Conservation (phyloP, 768 basidiomycete genomes). For the Lactarius indigo region DNA sequence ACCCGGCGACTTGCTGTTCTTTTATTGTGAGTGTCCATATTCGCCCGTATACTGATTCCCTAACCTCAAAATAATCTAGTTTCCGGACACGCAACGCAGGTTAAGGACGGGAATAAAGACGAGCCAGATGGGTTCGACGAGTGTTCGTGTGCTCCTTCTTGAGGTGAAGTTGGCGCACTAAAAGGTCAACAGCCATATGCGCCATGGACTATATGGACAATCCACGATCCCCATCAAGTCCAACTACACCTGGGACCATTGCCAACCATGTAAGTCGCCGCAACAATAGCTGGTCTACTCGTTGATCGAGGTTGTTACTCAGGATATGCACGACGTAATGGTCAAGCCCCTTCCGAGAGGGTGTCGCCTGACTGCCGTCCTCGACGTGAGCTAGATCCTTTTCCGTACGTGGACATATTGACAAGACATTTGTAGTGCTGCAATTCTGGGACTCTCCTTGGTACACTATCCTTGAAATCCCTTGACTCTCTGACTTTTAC, state of each 20-base stretch:
- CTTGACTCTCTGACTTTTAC: neutral
- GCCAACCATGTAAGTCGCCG: neutral
- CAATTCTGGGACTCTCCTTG: constrained; percentile 8
- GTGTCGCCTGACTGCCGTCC: constrained; percentile 10
- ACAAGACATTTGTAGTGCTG: neutral
- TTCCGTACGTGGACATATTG: neutral
- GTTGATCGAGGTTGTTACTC: neutral
- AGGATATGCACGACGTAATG: constrained; percentile 2
- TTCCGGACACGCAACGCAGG: neutral
- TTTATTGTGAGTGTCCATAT: neutral
- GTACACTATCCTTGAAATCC: neutral
- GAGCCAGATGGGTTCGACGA: neutral
- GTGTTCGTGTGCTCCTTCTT: neutral
- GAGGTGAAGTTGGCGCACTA: neutral
- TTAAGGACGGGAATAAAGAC: neutral
- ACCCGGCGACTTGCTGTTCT: neutral
- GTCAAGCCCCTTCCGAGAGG: neutral
- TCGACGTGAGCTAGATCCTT: constrained; percentile 1
- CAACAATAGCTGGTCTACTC: no score
- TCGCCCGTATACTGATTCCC: neutral
- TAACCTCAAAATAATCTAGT: neutral
- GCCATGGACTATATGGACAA: neutral
- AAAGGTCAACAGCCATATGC: neutral
- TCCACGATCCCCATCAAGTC: no score
- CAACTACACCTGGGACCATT: neutral